Conservation (phyloP, 2,329 filamentous ascomycete genomes). For the Apiospora rasikravindrae region DNA sequence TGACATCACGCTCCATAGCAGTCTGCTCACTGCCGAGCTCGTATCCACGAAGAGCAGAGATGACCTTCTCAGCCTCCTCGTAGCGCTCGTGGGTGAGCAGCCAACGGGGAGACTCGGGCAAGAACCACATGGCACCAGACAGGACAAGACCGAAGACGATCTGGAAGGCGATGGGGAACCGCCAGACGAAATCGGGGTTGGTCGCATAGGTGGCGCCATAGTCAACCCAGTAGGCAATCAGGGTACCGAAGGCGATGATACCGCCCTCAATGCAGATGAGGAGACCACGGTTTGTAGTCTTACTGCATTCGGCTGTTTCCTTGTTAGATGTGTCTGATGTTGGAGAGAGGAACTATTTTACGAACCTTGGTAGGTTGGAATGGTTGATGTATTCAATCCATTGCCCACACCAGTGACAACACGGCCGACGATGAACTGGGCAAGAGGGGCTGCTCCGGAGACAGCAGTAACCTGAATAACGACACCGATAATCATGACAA, state of each 20-base stretch:
- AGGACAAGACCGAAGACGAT: constrained; percentile 51
- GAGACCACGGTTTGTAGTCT: constrained; percentile 49
- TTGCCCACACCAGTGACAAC: constrained; percentile 59
- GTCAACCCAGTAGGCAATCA: constrained; percentile 56
- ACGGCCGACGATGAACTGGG: constrained; percentile 54
- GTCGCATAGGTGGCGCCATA: constrained; percentile 52
- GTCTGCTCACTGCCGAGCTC: constrained; percentile 61
- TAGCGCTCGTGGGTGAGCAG: constrained; percentile 41
- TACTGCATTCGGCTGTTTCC: constrained; percentile 47
- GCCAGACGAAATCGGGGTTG: constrained; percentile 52
- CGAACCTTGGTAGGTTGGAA: constrained; percentile 51
- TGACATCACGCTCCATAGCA: constrained; percentile 62
- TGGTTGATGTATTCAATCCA: constrained; percentile 54
- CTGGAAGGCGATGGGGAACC: constrained; percentile 60
- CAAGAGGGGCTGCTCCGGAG: constrained; percentile 36
- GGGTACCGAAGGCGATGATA: constrained; percentile 50
- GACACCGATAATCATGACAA: constrained; percentile 65
- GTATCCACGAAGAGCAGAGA: constrained; percentile 43
- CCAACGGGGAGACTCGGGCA: constrained; percentile 35
- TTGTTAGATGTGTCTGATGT: background rate
- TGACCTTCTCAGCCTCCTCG: constrained; percentile 45
- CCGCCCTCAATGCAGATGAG: constrained; percentile 52
- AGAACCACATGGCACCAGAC: constrained; percentile 47
- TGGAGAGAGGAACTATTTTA: background rate
- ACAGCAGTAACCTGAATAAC: constrained; percentile 58